A percentile compares a stretch with the other conserved stretches of the same genome.
phyloP scores from a whole-genome alignment of 345 rosid genomes.

The Erucastrum elatum region DNA sequence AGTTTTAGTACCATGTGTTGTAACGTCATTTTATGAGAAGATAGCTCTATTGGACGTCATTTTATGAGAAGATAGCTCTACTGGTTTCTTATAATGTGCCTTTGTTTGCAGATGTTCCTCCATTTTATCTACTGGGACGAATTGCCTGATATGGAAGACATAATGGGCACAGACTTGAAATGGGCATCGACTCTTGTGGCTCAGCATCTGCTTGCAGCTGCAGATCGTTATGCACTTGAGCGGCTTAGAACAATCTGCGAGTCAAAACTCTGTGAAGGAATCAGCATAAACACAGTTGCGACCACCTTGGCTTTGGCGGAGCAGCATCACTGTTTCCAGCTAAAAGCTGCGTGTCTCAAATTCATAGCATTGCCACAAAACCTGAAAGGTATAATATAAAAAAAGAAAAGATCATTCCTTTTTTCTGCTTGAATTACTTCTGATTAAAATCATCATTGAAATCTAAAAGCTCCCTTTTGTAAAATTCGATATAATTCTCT shows the following conservation, averaged over 20 bases:
- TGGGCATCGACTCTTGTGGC: slow-evolving; percentile 67
- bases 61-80: no score
- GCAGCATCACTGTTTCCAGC: slow-evolving; percentile 73
- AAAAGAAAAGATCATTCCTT: no score
- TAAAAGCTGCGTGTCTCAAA: slow-evolving; percentile 71
- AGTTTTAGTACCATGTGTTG: no score
- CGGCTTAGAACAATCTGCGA: slow-evolving; percentile 74
- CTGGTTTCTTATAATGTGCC: neutral
- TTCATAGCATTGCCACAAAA: slow-evolving; percentile 61
- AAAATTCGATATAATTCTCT: no score
- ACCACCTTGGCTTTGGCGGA: slow-evolving; percentile 80
- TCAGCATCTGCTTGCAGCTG: slow-evolving; percentile 86
- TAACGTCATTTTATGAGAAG: no score
- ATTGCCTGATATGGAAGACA: slow-evolving; percentile 68
- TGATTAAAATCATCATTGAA: neutral
- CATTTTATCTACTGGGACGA: slow-evolving; percentile 84
- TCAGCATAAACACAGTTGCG: slow-evolving; percentile 73
- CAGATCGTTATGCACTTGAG: slow-evolving; percentile 74
- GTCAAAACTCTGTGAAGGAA: slow-evolving; percentile 65
- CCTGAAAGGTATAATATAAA: slow-evolving; percentile 36
- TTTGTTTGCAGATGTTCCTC: slow-evolving; percentile 60
- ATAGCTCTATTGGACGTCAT: no score
- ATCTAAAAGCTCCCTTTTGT: neutral
- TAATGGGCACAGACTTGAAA: slow-evolving; percentile 56
- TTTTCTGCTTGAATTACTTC: neutral